Evolutionary conservation across 2,329 filamentous ascomycete species (phyloP).

Genomic region (Lasiodiplodia gonubiensis): DNA sequence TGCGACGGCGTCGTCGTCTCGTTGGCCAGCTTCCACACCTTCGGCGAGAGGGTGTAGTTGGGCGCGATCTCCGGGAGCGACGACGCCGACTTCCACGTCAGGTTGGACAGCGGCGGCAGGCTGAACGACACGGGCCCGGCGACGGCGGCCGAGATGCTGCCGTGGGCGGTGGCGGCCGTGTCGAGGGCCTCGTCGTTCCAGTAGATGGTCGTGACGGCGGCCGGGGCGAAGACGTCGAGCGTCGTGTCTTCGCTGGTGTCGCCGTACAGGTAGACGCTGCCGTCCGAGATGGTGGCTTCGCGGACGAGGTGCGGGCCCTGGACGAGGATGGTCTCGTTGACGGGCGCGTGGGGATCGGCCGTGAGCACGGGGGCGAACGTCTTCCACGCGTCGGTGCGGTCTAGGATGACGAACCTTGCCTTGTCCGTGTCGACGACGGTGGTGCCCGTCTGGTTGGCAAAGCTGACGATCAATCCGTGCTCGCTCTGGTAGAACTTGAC

Average conservation of each 20-base stretch:
- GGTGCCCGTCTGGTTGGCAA: conserved; percentile 40
- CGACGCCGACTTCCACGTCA: conserved; percentile 56
- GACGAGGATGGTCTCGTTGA: conserved; percentile 48
- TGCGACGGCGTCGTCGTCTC: conserved; percentile 40
- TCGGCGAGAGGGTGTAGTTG: conserved; percentile 51
- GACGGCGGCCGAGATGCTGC: conserved; percentile 43
- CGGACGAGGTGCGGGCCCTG: conserved; percentile 50
- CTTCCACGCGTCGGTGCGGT: conserved; percentile 45
- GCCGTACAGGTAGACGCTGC: conserved; percentile 43
- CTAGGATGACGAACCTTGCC: conserved; percentile 44
- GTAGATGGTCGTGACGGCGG: conserved; percentile 38
- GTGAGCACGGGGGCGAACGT: conserved; percentile 49
- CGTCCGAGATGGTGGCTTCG: conserved; percentile 32
- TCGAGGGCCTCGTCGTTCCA: conserved; percentile 48
- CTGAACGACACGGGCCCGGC: conserved; percentile 34
- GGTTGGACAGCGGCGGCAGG: conserved; percentile 47
- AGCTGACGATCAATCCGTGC: conserved; percentile 42
- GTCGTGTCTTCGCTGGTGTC: conserved; percentile 43
- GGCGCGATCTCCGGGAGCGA: conserved; percentile 55
- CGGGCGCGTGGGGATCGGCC: conserved; percentile 45
- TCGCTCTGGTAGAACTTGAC: conserved; percentile 52
- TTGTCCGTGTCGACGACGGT: conserved; percentile 46
- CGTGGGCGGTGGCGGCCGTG: conserved; percentile 42
- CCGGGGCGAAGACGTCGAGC: conserved; percentile 47
- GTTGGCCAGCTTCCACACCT: conserved; percentile 52